Percentiles rank a stretch among this genome's conserved stretches.
Conservation (phyloP, 1,139 yeast species). For the Debaryomyces fabryi region DNA sequence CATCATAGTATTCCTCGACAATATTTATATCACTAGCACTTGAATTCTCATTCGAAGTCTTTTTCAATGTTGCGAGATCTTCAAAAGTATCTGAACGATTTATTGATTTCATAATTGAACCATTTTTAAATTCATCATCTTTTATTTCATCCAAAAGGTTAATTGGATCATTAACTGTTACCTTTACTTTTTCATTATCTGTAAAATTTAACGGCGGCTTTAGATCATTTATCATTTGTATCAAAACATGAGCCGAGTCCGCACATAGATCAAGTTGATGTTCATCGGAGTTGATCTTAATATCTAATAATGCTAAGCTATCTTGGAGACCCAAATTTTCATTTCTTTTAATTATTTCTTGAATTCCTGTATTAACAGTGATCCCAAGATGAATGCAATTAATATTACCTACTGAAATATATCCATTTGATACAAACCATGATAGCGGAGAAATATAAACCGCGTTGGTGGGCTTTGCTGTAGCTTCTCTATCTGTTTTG, state of each 20-base stretch:
- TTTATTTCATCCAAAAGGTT: conserved; percentile 55
- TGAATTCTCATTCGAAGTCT: not conserved
- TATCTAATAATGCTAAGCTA: conserved; percentile 35
- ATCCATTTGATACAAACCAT: conserved; percentile 43
- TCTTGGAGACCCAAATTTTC: conserved; percentile 23
- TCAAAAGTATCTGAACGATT: not conserved
- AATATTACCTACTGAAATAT: conserved; percentile 45
- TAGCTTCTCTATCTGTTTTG: conserved; percentile 14
- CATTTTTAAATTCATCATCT: conserved; percentile 28
- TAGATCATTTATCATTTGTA: conserved; percentile 70
- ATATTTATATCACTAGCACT: conserved; percentile 14
- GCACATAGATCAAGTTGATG: conserved; percentile 70
- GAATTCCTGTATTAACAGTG: conserved; percentile 33
- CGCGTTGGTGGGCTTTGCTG: conserved; percentile 5
- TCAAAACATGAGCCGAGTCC: conserved; percentile 75
- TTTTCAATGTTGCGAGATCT: not conserved
- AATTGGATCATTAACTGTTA: conserved; percentile 35
- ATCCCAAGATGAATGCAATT: conserved; percentile 47
- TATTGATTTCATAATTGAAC: not conserved
- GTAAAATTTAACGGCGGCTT: conserved; percentile 65
- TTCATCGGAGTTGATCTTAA: conserved; percentile 53
- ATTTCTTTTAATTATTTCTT: conserved; percentile 24
- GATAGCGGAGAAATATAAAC: conserved; percentile 23
- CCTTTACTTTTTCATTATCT: conserved; percentile 58
- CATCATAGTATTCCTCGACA: conserved; percentile 28